Evolutionary conservation across 768 basidiomycete species (phyloP).

Genomic region (Termitomyces sp.): DNA sequence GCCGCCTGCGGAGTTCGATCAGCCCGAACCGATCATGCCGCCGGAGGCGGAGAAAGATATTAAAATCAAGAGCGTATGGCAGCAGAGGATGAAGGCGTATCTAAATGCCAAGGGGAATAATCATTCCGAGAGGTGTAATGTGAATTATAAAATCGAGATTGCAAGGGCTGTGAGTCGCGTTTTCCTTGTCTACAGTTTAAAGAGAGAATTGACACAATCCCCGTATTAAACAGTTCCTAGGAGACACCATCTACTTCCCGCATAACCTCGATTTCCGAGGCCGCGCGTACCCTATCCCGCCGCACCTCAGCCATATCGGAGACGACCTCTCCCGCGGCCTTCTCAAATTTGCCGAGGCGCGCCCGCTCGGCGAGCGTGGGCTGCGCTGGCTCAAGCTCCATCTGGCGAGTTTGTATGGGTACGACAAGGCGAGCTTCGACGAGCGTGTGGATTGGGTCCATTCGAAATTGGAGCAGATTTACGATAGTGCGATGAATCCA

Average conservation of each 20-base stretch:
- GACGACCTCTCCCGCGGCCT: slow-evolving; percentile 90
- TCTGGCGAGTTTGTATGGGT: slow-evolving; percentile 87
- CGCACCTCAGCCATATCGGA: slow-evolving; percentile 92
- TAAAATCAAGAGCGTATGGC: slow-evolving; percentile 47
- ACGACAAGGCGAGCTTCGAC: slow-evolving; percentile 90
- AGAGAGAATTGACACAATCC: background rate
- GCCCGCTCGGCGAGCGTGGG: slow-evolving; percentile 78
- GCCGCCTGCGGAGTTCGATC: slow-evolving; percentile 65
- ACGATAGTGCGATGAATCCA: slow-evolving; percentile 78
- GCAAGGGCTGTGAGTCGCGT: slow-evolving; percentile 66
- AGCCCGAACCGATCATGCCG: slow-evolving; percentile 56
- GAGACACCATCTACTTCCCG: slow-evolving; percentile 85
- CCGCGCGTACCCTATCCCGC: slow-evolving; percentile 93
- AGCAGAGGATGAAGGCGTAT: slow-evolving; percentile 49
- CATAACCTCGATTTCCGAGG: slow-evolving; percentile 98
- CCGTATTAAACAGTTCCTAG: slow-evolving; percentile 55
- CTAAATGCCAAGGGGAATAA: slow-evolving; percentile 65
- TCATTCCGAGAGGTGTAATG: slow-evolving; percentile 86
- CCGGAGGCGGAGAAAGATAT: slow-evolving; percentile 40
- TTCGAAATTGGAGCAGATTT: slow-evolving; percentile 68
- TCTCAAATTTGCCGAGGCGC: slow-evolving; percentile 74
- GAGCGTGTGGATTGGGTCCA: slow-evolving; percentile 82
- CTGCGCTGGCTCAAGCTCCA: slow-evolving; percentile 96
- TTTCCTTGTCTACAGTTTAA: background rate
- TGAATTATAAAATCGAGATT: slow-evolving; percentile 97